Percentiles rank a stretch among this genome's conserved stretches.
Evolutionary conservation across 305 asterid genomes (phyloP).

Genomic region (Salvia sclarea): DNA sequence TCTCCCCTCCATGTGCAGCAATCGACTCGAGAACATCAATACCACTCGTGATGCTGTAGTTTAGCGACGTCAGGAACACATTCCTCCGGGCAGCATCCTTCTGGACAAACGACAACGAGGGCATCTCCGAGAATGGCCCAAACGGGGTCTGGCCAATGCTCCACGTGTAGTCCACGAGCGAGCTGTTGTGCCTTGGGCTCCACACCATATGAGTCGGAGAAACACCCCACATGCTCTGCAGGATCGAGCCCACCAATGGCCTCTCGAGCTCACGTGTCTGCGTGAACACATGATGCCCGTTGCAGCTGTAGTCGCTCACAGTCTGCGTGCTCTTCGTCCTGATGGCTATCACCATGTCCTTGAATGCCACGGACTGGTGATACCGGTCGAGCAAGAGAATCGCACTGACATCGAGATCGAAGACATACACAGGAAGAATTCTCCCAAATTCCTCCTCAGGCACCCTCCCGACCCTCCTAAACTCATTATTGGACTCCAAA

Average conservation of each 20-base stretch:
- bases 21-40: constrained; percentile 78
- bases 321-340: constrained; percentile 85
- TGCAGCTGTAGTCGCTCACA: constrained; percentile 87
- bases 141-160: constrained; percentile 92
- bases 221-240: constrained; percentile 98
- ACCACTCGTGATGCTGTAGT: constrained; percentile 69
- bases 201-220: constrained; percentile 86
- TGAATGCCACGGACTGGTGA: constrained; percentile 89
- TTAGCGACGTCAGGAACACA: constrained; percentile 69
- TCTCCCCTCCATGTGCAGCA: constrained; percentile 80
- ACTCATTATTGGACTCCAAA: constrained; percentile 64
- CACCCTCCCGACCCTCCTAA: constrained; percentile 60
- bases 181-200: constrained; percentile 82
- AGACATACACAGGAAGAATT: constrained; percentile 80
- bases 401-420: constrained; percentile 68
- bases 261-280: constrained; percentile 80
- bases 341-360: constrained; percentile 90
- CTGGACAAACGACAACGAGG: constrained; percentile 81
- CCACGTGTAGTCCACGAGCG: constrained; percentile 90
- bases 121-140: constrained; percentile 88
- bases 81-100: constrained; percentile 94
- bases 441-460: constrained; percentile 78
- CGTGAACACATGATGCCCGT: constrained; percentile 79
- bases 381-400: constrained; percentile 81
- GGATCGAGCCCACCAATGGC: constrained; percentile 84